Evolutionary conservation across 768 basidiomycete genomes (phyloP), one percentile per base, ranked within the genome.

Genomic region (Termitomyces sp.): DNA sequence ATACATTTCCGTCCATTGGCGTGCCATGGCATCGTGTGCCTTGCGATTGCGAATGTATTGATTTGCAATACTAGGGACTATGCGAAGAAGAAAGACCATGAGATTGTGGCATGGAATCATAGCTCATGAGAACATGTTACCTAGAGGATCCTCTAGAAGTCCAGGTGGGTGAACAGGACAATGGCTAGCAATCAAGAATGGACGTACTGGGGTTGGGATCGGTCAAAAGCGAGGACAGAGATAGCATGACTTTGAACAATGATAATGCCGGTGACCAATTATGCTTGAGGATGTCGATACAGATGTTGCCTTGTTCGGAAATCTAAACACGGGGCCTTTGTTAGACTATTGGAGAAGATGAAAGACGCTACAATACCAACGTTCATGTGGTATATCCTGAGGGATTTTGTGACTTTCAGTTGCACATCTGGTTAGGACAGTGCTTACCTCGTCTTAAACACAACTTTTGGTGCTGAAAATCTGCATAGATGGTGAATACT

Each of bases 241-340:
- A 95, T 19, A 98, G 82, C 71, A 98, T 86, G 65, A 96, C 90
- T 76, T 98, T 97, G 79, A 91, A 94, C 47, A 98, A 76, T 3
- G 93, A 95, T 21, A 98, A 72, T 2, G 94, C 94, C 7, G 94
- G 94, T 1, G 91, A 94, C 94, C 94, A 98, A 64, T 91, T 89
- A 65, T 85, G 81, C 73, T 98, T 97, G 57, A 98, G 80, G 50
- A 96, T 92, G 72, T 97, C 90, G 62, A 94, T 89, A 66, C 90
- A 93, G 52, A 92, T 86, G 61, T 78, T 79, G 42, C 89, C 90
- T 51, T 81, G 79, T 56, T 90, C 88, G 50, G 85, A 87, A 44
- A 91, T 90, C 78, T 82, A 47, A 23, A 21, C 30, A 42, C 21
- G 59, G 21, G 52, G 39, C 23, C 16, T 30, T 32, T 30, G 16